Base-by-base conservation (phyloP, 768 basidiomycete species). In the Sutorius australiensis region DNA sequence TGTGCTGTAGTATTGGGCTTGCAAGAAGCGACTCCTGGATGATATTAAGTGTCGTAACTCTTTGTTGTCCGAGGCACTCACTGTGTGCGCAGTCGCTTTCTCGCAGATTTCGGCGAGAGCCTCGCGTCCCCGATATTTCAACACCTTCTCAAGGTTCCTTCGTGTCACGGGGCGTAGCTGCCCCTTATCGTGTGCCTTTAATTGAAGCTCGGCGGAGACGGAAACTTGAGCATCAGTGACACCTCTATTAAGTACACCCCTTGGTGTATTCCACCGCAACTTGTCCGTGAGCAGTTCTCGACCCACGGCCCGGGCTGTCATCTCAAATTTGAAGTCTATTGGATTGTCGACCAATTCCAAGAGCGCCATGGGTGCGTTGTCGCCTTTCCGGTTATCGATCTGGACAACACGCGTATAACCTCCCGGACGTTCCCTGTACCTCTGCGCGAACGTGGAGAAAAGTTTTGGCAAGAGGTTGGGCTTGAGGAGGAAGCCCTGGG, bases 311-410 rank as follows among this genome's bases (percentile, higher is more conserved):
- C 91, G 82, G 21, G 95, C 89, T 14, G 90, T 87, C 77, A 95
- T 82, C 67, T 95, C 92, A 66, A 85, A 89, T 55, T 86, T 84
- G 39, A 98, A 73, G 73, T 99, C 97, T 53, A 80, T 77, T 14
- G 92, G 92, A 63, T 89, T 89, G 75, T 98, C 97, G 30, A 98
- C 95, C n/a, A 99, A 77, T 68, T 95, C 92, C 40, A 99, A 71
- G 57, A 99, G 82, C 4, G 95, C 94, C 61, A 86, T 79, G 2
- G 94, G 92, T 24, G 97, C 97, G 62, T 95, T 91, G 75, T 99
- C 97, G 13, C 95, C 94, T 51, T 74, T 77, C 6, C 95, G 83
- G 67, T 87, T 82, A n/a, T 95, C 95, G 58, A 85, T 90, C 67
- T 87, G 92, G 68, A 92, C 86, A 55, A 98, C 86, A 21, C 97